Evolutionary conservation across 164 flowering plant genomes (phyloP), one percentile per base, ranked within the genome.

Genomic region (Pachysandra terminalis): DNA sequence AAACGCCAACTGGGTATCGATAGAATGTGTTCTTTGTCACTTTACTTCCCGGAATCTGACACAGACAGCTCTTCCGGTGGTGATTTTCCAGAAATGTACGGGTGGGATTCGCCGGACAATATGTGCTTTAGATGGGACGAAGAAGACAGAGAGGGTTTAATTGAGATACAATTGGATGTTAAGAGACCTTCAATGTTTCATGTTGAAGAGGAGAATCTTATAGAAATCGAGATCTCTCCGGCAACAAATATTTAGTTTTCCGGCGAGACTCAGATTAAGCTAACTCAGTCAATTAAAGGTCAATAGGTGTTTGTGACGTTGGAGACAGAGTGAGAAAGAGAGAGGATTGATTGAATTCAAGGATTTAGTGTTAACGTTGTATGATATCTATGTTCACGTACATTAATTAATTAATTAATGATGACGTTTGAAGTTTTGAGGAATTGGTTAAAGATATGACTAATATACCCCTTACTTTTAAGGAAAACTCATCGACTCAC

Each of bases 191-290:
- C 41, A 16, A 66, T 54, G 61, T 69, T 74, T 57, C 77, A 75
- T n/a, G 76, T 66, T 8, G 90, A 87, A 51, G 92, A 85, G 48
- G 96, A 90, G 9, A 85, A 84, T 75, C 61, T 86, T 81, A 88
- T 90, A n/a, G 96, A 88, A 70, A 90, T 90, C 57, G 91, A 90
- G 56, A 79, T 90, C 37, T 83, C 78, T 35, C 68, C 75, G 68
- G 65, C 67, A 22, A 51, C 22, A 19, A 22, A 24, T 26, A 26
- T 13, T 26, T 35, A 9, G 32, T 12, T 68, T 71, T 14, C 52
- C 59, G 74, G 67, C 24, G 22, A 68, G 55, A 23, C 16, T 65
- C 61, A 32, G 55, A 26, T 68, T 65, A 59, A 64, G 61, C 67
- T 75, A 68, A 73, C 19, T 19, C 25, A 3, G 35, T 40, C 37